These are phyloP conservation scores for Eucalyptus pumila DNA, from an alignment of 345 rosid genomes.

Conservation along the genomic window DNA sequence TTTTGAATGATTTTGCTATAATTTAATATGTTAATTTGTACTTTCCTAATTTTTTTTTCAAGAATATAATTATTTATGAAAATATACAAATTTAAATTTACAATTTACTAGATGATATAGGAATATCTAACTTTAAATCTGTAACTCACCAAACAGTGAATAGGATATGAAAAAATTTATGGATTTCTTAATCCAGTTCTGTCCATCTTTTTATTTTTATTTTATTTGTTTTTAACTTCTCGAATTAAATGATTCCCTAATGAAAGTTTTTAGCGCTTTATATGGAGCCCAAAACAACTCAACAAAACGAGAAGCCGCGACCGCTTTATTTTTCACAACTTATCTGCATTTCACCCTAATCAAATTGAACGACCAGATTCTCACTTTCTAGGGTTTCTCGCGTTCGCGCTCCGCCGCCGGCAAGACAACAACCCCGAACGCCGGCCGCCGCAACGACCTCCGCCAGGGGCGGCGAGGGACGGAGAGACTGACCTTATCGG, in stretches of 20 bases:
- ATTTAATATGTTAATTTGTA: too few relatives aligned
- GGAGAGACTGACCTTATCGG: not conserved
- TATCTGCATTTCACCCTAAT: accelerated
- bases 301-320: not conserved
- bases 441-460: not conserved
- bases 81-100: too few relatives aligned
- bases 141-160: too few relatives aligned
- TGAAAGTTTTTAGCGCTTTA: not conserved
- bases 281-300: not conserved
- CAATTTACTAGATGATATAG: too few relatives aligned
- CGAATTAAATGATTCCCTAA: not conserved
- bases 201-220: too few relatives aligned
- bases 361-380: not conserved
- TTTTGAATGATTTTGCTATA: too few relatives aligned
- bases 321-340: not conserved
- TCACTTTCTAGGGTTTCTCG: not conserved
- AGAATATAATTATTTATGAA: too few relatives aligned
- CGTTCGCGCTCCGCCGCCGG: not conserved
- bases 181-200: too few relatives aligned
- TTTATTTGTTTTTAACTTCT: not conserved
- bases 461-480: not conserved
- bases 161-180: too few relatives aligned
- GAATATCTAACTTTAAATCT: too few relatives aligned
- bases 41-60: too few relatives aligned
- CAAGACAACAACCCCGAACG: not conserved